Conservation (phyloP, 345 rosid genomes). For the Aethionema arabicum region DNA sequence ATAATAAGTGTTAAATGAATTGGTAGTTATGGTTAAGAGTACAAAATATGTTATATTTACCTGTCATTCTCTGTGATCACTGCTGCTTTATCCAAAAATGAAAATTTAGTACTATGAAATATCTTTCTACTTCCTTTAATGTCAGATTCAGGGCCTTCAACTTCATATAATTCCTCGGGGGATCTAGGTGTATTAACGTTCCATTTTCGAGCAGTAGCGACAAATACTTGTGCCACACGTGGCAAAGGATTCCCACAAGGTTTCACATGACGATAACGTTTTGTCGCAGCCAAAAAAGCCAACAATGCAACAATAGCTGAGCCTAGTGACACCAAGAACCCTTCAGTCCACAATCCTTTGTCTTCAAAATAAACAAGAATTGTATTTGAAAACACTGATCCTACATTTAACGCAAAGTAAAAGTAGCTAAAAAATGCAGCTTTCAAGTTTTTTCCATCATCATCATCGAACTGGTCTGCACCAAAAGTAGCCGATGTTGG, state of each 20-base stretch:
- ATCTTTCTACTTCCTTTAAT: conserved; percentile 87
- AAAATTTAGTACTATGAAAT: conserved; percentile 54
- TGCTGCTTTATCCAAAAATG: conserved; percentile 87
- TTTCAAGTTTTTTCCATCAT: conserved; percentile 43
- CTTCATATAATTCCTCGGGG: conserved; percentile 49
- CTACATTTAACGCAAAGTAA: conserved; percentile 71
- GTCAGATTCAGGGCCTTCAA: conserved; percentile 63
- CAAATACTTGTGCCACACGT: conserved; percentile 68
- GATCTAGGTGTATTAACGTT: conserved; percentile 36
- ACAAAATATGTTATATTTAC: not conserved
- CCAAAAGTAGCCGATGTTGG: conserved; percentile 91
- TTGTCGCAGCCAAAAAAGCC: conserved; percentile 42
- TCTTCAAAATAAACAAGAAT: conserved; percentile 71
- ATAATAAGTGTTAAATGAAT: not conserved
- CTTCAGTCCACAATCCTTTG: conserved; percentile 62
- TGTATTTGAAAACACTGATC: conserved; percentile 76
- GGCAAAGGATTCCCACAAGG: conserved; percentile 75
- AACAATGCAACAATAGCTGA: conserved; percentile 53
- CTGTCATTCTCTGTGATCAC: conserved; percentile 56
- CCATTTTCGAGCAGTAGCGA: conserved; percentile 55
- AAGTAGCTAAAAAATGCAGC: conserved; percentile 69
- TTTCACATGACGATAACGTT: conserved; percentile 49
- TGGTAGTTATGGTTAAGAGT: too few relatives aligned
- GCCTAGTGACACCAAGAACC: conserved; percentile 59
- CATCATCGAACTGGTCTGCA: conserved; percentile 72